Percentiles rank a stretch among this genome's conserved stretches.
Evolutionary conservation across 2,329 filamentous ascomycete species (phyloP).

Genomic region (Monilinia polystroma): DNA sequence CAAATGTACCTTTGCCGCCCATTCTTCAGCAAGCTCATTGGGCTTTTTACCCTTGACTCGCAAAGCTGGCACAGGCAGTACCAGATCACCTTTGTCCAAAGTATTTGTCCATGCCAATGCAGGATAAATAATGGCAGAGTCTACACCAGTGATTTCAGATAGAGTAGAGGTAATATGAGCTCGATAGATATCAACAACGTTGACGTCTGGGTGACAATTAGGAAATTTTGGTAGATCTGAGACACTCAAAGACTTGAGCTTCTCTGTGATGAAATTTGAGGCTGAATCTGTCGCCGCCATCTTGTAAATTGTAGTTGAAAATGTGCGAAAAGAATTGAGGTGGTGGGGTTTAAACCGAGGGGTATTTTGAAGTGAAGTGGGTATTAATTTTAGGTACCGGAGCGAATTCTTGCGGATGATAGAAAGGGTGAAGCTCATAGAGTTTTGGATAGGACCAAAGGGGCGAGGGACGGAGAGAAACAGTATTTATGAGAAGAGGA

Average conservation of each 20-base stretch:
- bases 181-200: conserved; percentile 78
- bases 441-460: background rate
- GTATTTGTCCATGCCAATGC: conserved; percentile 76
- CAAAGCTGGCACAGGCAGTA: conserved; percentile 76
- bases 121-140: conserved; percentile 68
- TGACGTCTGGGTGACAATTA: conserved; percentile 63
- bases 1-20: conserved; percentile 54
- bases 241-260: conserved; percentile 37
- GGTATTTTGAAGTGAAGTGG: conserved; percentile 20
- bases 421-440: conserved; percentile 15
- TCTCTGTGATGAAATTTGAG: conserved; percentile 28
- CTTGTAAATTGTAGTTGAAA: conserved; percentile 26
- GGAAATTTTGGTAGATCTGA: conserved; percentile 45
- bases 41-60: conserved; percentile 71
- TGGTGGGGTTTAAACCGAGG: conserved; percentile 24
- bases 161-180: conserved; percentile 71
- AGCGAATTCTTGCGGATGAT: background rate
- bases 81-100: conserved; percentile 79
- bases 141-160: conserved; percentile 66
- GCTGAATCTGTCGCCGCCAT: conserved; percentile 34
- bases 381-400: conserved; percentile 16
- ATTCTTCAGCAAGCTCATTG: conserved; percentile 59
- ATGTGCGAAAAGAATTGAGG: conserved; percentile 26
- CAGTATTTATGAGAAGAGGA: background rate
- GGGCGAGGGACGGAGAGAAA: background rate